These are phyloP conservation scores for Xerocomus potaroensis DNA, from an alignment of 768 basidiomycete genomes.

Conservation along the genomic window DNA sequence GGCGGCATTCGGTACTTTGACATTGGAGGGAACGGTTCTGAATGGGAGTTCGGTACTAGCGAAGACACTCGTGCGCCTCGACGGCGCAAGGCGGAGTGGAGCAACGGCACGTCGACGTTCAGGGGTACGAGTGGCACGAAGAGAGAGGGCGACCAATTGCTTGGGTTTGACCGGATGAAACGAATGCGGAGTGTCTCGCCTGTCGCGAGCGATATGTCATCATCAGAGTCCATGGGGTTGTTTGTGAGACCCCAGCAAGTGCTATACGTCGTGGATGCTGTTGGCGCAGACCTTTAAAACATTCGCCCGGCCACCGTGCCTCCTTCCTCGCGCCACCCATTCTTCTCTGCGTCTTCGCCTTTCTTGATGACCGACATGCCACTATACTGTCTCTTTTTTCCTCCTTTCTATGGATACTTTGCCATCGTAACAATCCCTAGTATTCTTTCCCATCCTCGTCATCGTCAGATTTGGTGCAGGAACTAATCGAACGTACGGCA, in stretches of 20 bases:
- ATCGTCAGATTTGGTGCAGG: conserved; percentile 13
- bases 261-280: conserved; percentile 81
- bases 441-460: conserved; percentile 10
- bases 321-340: too few relatives aligned
- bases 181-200: conserved; percentile 68
- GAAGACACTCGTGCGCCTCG: conserved; percentile 35
- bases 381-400: neutral
- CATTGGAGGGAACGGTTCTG: conserved; percentile 51
- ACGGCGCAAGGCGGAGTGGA: conserved; percentile 23
- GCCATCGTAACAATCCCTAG: conserved; percentile 10
- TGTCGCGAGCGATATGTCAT: conserved; percentile 52
- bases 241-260: conserved; percentile 87
- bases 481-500: conserved; percentile 22
- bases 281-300: conserved; percentile 55
- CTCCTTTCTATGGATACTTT: conserved; percentile 8
- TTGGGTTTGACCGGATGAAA: conserved; percentile 43
- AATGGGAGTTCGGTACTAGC: conserved; percentile 58
- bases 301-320: neutral
- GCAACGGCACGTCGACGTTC: conserved; percentile 32
- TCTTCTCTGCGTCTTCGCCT: neutral
- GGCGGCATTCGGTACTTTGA: conserved; percentile 83
- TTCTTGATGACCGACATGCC: conserved; percentile 9
- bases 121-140: conserved; percentile 37
- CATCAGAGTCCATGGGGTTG: conserved; percentile 63
- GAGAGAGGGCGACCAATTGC: conserved; percentile 56